These are phyloP conservation scores for Nakazawaea laoshanensis DNA, from an alignment of 805 yeast genomes.

Conservation along the genomic window DNA sequence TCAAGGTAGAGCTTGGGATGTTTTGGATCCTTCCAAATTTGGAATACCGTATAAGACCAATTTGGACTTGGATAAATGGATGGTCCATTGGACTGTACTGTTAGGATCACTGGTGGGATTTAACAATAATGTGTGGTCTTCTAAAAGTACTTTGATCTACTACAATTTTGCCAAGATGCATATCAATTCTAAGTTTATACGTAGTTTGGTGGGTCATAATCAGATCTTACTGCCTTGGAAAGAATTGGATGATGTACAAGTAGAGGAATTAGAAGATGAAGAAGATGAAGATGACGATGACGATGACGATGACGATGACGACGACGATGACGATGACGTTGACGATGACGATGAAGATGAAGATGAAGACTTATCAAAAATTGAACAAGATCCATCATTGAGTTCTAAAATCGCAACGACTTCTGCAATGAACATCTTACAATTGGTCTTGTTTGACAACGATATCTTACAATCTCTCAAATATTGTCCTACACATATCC, in stretches of 20 bases:
- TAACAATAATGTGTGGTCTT: slow-evolving; percentile 48
- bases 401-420: slow-evolving; percentile 42
- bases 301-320: slow-evolving; percentile 11
- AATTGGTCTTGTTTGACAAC: slow-evolving; percentile 47
- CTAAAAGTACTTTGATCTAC: slow-evolving; percentile 60
- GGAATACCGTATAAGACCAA: slow-evolving; percentile 65
- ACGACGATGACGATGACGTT: slow-evolving; percentile 8
- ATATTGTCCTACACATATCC: slow-evolving; percentile 67
- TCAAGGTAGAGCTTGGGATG: slow-evolving; percentile 51
- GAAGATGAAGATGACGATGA: slow-evolving; percentile 10
- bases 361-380: slow-evolving; percentile 22
- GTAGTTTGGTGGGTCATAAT: slow-evolving; percentile 36
- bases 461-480: slow-evolving; percentile 48
- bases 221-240: slow-evolving; percentile 11
- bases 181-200: slow-evolving; percentile 38
- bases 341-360: slow-evolving; percentile 13
- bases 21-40: slow-evolving; percentile 48
- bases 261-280: not conserved
- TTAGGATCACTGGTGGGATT: slow-evolving; percentile 43
- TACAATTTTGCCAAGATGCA: slow-evolving; percentile 73
- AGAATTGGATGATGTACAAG: slow-evolving; percentile 16
- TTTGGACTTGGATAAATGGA: slow-evolving; percentile 65
- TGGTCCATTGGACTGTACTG: slow-evolving; percentile 72
- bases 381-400: slow-evolving; percentile 16
- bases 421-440: slow-evolving; percentile 57